Evolutionary conservation across 2,329 filamentous ascomycete species (phyloP).

Genomic region (Colletotrichum echinochloae): DNA sequence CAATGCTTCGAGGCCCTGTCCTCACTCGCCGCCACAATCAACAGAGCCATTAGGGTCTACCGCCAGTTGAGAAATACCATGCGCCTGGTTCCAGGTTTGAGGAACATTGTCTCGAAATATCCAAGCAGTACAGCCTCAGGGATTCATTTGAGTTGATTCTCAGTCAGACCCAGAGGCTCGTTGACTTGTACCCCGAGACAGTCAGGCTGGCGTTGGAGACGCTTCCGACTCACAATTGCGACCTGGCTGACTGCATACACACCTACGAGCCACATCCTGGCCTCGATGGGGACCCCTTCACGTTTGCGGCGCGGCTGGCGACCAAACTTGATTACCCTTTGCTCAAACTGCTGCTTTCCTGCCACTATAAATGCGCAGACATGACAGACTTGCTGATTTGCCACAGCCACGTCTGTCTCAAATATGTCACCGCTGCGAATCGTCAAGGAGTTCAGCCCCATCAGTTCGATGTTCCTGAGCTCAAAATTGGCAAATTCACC

Average conservation of each 20-base stretch:
- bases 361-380: slow-evolving; percentile 53
- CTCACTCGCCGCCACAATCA: slow-evolving; percentile 11
- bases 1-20: slow-evolving; percentile 21
- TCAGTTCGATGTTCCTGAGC: slow-evolving; percentile 53
- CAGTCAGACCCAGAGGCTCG: slow-evolving; percentile 49
- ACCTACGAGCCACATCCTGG: slow-evolving; percentile 14
- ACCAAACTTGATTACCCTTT: slow-evolving; percentile 50
- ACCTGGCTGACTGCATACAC: slow-evolving; percentile 52
- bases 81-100: slow-evolving; percentile 45
- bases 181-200: slow-evolving; percentile 51
- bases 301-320: slow-evolving; percentile 21
- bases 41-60: slow-evolving; percentile 17
- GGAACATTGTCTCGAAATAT: slow-evolving; percentile 43
- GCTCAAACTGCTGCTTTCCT: slow-evolving; percentile 52
- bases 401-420: slow-evolving; percentile 49
- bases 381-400: slow-evolving; percentile 51
- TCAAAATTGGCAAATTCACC: slow-evolving; percentile 55
- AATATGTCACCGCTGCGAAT: slow-evolving; percentile 43
- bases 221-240: slow-evolving; percentile 43
- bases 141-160: slow-evolving; percentile 51
- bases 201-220: slow-evolving; percentile 42
- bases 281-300: slow-evolving; percentile 34
- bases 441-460: slow-evolving; percentile 47
- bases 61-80: slow-evolving; percentile 24
- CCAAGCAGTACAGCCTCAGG: slow-evolving; percentile 45